These are phyloP conservation scores for Euryodendron excelsum DNA, from an alignment of 148 eudicot species.

Conservation along the genomic window DNA sequence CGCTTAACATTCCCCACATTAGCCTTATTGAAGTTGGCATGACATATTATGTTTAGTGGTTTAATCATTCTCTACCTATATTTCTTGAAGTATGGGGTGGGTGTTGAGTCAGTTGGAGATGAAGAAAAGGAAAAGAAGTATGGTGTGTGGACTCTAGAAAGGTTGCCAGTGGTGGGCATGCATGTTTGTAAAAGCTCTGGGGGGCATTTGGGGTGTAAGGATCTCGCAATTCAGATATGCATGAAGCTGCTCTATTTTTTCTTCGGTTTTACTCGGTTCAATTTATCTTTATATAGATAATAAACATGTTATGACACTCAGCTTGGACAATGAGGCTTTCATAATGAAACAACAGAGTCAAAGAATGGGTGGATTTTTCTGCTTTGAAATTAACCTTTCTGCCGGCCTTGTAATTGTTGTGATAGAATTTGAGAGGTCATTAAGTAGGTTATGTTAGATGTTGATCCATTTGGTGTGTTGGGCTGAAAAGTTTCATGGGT, in stretches of 20 bases:
- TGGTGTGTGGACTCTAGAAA: neutral
- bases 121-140: neutral
- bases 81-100: neutral
- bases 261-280: neutral
- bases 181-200: neutral
- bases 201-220: neutral
- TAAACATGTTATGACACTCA: neutral
- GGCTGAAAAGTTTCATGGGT: too few species aligned
- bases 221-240: neutral
- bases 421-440: neutral
- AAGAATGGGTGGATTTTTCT: neutral
- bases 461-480: too few species aligned
- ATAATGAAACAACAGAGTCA: too few species aligned
- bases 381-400: neutral
- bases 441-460: neutral
- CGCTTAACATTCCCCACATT: constrained; percentile 90
- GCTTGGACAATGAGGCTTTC: too few species aligned
- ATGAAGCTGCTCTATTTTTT: neutral
- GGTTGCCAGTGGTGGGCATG: neutral
- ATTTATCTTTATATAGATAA: neutral
- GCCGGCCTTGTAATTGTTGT: neutral
- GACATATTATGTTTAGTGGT: constrained; percentile 78
- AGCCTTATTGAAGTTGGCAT: constrained; percentile 97
- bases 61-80: neutral
- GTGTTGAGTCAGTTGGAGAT: neutral